These are phyloP conservation scores for Penicillium sp. DNA, from an alignment of 2,329 filamentous ascomycete genomes.

Conservation along the genomic window DNA sequence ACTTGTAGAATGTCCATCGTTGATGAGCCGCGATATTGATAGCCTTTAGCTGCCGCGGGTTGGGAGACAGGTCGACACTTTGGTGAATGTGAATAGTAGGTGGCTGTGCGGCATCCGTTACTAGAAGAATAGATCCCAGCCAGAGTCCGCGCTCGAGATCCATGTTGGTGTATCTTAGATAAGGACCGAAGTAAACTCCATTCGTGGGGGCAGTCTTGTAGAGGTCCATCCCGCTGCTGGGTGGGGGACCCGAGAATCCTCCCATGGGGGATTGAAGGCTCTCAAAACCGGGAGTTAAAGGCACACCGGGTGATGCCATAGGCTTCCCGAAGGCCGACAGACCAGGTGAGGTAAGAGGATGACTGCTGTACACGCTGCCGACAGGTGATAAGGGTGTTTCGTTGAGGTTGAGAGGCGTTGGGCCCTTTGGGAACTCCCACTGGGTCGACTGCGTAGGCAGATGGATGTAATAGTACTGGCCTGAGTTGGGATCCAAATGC, in stretches of 20 bases:
- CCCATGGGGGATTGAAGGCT: conserved; percentile 74
- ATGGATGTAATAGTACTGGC: conserved; percentile 99
- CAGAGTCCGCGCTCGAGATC: conserved; percentile 86
- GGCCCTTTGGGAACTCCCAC: conserved; percentile 98
- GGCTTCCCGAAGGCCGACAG: conserved; percentile 55
- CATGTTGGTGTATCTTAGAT: conserved; percentile 95
- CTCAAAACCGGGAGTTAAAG: conserved; percentile 80
- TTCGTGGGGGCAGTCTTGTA: conserved; percentile 94
- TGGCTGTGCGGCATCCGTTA: conserved; percentile 86
- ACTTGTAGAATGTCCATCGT: conserved; percentile 92
- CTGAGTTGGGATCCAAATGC: conserved; percentile 89
- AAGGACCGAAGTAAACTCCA: conserved; percentile 96
- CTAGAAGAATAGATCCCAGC: conserved; percentile 89
- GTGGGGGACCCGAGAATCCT: conserved; percentile 87
- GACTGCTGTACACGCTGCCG: conserved; percentile 67
- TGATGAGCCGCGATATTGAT: conserved; percentile 85
- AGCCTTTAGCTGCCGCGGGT: conserved; percentile 80
- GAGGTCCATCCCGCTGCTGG: conserved; percentile 83
- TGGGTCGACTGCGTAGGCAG: conserved; percentile 92
- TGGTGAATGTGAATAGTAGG: conserved; percentile 95
- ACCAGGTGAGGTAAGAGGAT: conserved; percentile 68
- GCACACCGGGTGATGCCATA: conserved; percentile 75
- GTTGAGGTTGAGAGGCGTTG: conserved; percentile 82
- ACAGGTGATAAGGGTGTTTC: conserved; percentile 78
- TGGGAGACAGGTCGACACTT: conserved; percentile 85